phyloP scores from a whole-genome alignment of 768 basidiomycete species.

The Lactifluus pinguis region DNA sequence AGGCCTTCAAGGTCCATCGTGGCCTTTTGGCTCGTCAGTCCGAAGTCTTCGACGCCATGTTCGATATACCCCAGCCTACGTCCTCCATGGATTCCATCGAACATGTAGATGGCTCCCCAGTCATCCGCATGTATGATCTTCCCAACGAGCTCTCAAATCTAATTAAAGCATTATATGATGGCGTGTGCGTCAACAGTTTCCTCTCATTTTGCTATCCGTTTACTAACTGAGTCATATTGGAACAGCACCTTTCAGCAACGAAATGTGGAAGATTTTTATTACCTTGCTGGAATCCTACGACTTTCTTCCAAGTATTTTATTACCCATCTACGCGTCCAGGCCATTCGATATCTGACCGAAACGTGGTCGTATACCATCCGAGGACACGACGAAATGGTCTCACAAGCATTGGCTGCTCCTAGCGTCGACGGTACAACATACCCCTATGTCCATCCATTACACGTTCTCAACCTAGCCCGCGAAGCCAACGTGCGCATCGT shows the following conservation, averaged over 20 bases:
- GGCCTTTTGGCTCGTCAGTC: conserved; percentile 41
- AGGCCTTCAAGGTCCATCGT: conserved; percentile 47
- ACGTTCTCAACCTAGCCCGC: conserved; percentile 46
- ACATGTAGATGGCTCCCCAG: conserved; percentile 37
- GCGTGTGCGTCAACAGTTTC: conserved; percentile 33
- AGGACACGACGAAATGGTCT: conserved; percentile 50
- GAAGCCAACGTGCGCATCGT: conserved; percentile 40
- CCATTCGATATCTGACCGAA: conserved; percentile 38
- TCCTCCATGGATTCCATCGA: conserved; percentile 24
- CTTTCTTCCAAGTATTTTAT: conserved; percentile 55
- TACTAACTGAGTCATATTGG: not conserved
- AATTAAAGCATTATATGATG: conserved; percentile 48
- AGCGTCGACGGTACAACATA: conserved; percentile 38
- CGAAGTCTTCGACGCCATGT: conserved; percentile 48
- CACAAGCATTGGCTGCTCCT: conserved; percentile 36
- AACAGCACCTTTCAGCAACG: conserved; percentile 33
- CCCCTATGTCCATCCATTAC: conserved; percentile 50
- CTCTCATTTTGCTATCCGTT: conserved; percentile 1
- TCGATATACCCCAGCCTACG: conserved; percentile 37
- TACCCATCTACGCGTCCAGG: conserved; percentile 40
- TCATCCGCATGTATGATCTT: conserved; percentile 45
- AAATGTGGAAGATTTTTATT: conserved; percentile 43
- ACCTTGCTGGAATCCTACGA: conserved; percentile 48
- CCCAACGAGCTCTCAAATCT: conserved; percentile 41
- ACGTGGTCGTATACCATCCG: conserved; percentile 47